Conservation (phyloP, 2,329 filamentous ascomycete genomes). For the Penicillium palitans region DNA sequence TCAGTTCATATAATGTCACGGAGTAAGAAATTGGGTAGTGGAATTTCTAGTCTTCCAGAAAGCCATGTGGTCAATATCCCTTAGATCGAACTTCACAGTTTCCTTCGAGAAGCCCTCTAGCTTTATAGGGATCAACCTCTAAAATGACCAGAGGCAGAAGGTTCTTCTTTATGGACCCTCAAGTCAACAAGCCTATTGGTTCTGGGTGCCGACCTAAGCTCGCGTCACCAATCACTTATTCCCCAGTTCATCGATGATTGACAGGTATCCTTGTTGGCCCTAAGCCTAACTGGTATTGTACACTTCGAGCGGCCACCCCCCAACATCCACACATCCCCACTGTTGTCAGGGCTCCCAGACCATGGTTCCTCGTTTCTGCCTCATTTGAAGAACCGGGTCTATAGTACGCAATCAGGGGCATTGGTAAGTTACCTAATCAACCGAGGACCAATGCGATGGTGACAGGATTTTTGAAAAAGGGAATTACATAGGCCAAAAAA, state of each 20-base stretch:
- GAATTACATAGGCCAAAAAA: neutral
- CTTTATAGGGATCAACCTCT: conserved; percentile 22
- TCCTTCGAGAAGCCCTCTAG: conserved; percentile 23
- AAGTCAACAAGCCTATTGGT: conserved; percentile 24
- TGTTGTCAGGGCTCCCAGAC: conserved; percentile 29
- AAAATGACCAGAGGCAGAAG: conserved; percentile 24
- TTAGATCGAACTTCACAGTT: conserved; percentile 5
- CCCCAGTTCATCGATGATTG: conserved; percentile 32
- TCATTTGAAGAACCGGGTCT: conserved; percentile 29
- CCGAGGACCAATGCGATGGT: neutral
- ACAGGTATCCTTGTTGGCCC: conserved; percentile 20
- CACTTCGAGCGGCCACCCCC: conserved; percentile 8
- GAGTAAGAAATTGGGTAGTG: neutral
- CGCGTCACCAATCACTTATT: conserved; percentile 26
- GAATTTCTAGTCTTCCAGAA: conserved; percentile 13
- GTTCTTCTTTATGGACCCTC: conserved; percentile 22
- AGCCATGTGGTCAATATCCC: conserved; percentile 3
- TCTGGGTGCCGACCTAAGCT: conserved; percentile 20
- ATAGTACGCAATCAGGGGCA: conserved; percentile 31
- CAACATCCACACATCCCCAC: conserved; percentile 25
- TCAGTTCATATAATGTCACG: conserved; percentile 7
- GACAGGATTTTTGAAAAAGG: neutral
- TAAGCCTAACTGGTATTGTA: conserved; percentile 17
- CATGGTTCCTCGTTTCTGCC: conserved; percentile 27
- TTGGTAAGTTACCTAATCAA: conserved; percentile 16